phyloP scores from a whole-genome alignment of 805 yeast genomes.

The Candida endomychidarum region DNA sequence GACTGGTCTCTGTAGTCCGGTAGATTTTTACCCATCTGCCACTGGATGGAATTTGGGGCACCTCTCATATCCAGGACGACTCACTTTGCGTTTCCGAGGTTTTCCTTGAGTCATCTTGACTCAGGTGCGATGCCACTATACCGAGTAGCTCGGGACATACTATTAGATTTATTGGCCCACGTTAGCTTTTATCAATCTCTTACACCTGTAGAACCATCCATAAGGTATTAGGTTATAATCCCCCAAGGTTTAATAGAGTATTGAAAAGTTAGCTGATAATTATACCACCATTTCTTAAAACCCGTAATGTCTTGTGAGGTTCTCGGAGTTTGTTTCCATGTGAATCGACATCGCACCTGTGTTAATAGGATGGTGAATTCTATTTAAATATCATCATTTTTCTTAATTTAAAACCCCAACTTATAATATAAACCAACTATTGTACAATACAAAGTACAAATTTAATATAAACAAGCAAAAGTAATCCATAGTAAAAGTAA shows the following conservation, averaged over 20 bases:
- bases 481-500: no score
- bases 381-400: conserved; percentile 4
- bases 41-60: conserved; percentile 8
- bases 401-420: no score
- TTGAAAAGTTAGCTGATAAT: neutral
- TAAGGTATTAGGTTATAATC: no score
- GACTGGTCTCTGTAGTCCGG: neutral
- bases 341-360: conserved; percentile 5
- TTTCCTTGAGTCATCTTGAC: conserved; percentile 12
- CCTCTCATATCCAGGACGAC: conserved; percentile 16
- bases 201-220: no score
- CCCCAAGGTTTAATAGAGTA: no score
- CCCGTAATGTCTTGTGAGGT: conserved; percentile 7
- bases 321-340: conserved; percentile 11
- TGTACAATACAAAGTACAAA: neutral
- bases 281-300: neutral
- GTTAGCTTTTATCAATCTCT: no score
- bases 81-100: conserved; percentile 17
- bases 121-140: conserved; percentile 1
- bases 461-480: no score
- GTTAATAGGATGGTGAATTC: conserved; percentile 1
- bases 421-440: neutral
- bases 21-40: neutral
- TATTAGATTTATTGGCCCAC: no score
- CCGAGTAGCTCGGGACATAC: no score